A percentile compares a stretch with the other conserved stretches of the same genome.
phyloP scores from a whole-genome alignment of 495 filamentous ascomycete species.

The Tuber aestivum region DNA sequence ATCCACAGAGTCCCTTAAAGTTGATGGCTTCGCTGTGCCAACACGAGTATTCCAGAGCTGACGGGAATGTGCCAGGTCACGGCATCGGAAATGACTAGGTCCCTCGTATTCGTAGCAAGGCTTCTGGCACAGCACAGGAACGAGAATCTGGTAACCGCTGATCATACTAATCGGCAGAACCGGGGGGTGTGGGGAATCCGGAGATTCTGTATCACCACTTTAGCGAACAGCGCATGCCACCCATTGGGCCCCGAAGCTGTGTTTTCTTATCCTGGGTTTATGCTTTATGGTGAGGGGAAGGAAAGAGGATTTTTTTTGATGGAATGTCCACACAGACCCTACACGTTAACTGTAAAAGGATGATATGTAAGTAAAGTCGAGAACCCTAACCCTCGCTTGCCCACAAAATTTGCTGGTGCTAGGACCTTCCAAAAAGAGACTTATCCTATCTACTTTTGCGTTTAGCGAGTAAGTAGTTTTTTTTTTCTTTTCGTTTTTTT shows the following conservation, averaged over 20 bases:
- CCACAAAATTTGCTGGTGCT: too few species aligned
- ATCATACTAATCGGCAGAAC: too few species aligned
- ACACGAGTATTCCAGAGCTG: neutral
- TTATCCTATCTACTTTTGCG: too few species aligned
- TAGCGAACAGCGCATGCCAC: neutral
- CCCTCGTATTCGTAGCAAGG: neutral
- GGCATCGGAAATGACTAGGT: neutral
- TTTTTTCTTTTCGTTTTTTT: too few species aligned
- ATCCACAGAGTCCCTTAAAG: neutral
- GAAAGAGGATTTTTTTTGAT: neutral
- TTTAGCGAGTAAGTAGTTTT: too few species aligned
- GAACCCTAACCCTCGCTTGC: too few species aligned
- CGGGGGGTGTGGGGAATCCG: neutral
- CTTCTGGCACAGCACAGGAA: neutral
- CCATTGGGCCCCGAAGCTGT: neutral
- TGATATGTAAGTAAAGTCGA: too few species aligned
- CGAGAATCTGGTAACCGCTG: too few species aligned
- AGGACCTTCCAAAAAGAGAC: too few species aligned
- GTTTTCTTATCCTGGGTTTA: neutral
- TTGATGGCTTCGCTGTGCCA: neutral
- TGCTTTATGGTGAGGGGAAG: neutral
- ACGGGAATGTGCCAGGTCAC: neutral
- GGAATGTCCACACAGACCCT: neutral
- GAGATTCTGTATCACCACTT: neutral
- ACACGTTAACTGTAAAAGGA: too few species aligned